A percentile compares a stretch with the other conserved stretches of the same genome.
Conservation (phyloP, 1,284 basidiomycete species). For the Crucibulum cyathiforme region DNA sequence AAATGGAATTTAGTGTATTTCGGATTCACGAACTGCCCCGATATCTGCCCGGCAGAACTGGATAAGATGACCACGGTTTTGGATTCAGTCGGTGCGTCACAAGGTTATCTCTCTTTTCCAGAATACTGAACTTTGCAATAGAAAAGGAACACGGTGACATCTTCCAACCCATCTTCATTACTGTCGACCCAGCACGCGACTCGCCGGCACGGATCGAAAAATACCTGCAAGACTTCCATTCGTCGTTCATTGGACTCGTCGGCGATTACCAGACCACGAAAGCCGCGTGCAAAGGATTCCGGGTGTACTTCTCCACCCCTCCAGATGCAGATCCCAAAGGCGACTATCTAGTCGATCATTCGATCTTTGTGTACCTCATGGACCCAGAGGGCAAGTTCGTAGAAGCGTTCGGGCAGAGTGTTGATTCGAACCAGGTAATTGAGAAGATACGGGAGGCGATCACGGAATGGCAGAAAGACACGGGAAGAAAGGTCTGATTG, state of each 20-base stretch:
- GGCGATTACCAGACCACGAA: constrained; percentile 90
- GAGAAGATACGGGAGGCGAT: constrained; percentile 65
- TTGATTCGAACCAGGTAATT: constrained; percentile 74
- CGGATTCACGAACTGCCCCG: constrained; percentile 97
- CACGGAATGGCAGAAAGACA: constrained; percentile 57
- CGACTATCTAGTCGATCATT: constrained; percentile 97
- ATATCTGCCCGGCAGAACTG: constrained; percentile 98
- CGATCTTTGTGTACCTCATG: constrained; percentile 99
- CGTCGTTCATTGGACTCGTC: constrained; percentile 86
- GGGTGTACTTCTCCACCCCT: constrained; percentile 98
- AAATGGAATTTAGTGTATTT: constrained; percentile 95
- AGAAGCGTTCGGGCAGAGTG: constrained; percentile 94
- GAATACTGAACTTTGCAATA: constrained; percentile 23
- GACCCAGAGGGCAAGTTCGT: constrained; percentile 95
- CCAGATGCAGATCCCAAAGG: constrained; percentile 84
- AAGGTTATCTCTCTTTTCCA: not conserved
- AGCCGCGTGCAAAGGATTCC: constrained; percentile 90
- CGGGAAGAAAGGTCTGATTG: constrained; percentile 27
- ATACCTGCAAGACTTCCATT: constrained; percentile 88
- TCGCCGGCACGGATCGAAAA: constrained; percentile 63
- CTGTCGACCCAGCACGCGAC: constrained; percentile 96
- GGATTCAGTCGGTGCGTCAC: constrained; percentile 68
- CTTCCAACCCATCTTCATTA: constrained; percentile 90
- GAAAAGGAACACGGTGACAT: constrained; percentile 71
- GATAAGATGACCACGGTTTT: constrained; percentile 95